Percentiles rank a stretch among this genome's conserved stretches.
Conservation (phyloP, 169 alveolate species). For the Fabrea salina region DNA sequence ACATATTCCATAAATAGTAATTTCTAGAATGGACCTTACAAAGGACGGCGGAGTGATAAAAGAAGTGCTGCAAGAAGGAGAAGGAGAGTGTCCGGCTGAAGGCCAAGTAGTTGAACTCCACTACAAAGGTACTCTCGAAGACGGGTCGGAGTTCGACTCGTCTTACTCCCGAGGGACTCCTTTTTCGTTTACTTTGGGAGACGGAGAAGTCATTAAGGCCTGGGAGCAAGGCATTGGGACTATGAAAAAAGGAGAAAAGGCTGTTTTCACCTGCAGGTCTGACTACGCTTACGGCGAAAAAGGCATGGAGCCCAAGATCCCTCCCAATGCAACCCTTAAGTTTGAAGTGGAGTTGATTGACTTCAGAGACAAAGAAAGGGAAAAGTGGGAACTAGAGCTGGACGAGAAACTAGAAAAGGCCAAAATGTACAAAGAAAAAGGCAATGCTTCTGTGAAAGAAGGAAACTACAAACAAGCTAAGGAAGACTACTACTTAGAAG, state of each 20-base stretch:
- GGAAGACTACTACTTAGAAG: slow-evolving; percentile 6
- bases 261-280: slow-evolving; percentile 64
- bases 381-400: slow-evolving; percentile 66
- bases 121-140: slow-evolving; percentile 77
- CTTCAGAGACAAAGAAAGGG: slow-evolving; percentile 53
- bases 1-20: too few relatives aligned
- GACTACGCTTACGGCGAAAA: slow-evolving; percentile 80
- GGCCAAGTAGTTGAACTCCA: slow-evolving; percentile 79
- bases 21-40: slow-evolving; percentile 27
- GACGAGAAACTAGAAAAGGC: slow-evolving; percentile 66
- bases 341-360: slow-evolving; percentile 80
- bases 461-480: slow-evolving; percentile 56
- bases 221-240: slow-evolving; percentile 81
- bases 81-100: slow-evolving; percentile 62
- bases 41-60: slow-evolving; percentile 75
- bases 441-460: slow-evolving; percentile 54
- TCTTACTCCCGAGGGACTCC: slow-evolving; percentile 69
- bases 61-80: slow-evolving; percentile 61
- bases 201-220: slow-evolving; percentile 78
- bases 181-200: slow-evolving; percentile 63
- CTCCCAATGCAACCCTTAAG: slow-evolving; percentile 71
- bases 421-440: slow-evolving; percentile 68
- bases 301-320: slow-evolving; percentile 83
- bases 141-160: slow-evolving; percentile 79
- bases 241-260: slow-evolving; percentile 69